These are phyloP conservation scores for Coemansia sp. DNA, from an alignment of 192 early-diverging fungal species.

Conservation along the genomic window DNA sequence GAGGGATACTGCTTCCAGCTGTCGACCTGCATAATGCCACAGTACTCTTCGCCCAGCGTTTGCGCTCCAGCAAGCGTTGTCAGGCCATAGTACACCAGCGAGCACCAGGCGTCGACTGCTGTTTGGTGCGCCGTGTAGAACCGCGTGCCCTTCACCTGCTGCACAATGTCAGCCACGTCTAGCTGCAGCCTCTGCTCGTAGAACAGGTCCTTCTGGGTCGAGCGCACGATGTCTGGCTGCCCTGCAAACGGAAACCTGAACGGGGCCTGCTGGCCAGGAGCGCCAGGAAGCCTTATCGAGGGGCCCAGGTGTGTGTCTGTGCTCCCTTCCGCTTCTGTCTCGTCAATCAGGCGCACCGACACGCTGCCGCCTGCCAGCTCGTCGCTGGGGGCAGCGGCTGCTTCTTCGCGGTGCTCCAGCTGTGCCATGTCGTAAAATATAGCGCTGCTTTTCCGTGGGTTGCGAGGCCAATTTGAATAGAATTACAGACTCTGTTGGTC, in stretches of 20 bases:
- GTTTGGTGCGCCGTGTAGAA: conserved; percentile 58
- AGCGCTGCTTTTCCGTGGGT: no score
- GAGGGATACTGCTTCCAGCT: conserved; percentile 53
- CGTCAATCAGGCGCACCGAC: no score
- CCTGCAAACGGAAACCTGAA: conserved; percentile 65
- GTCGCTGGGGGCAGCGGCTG: no score
- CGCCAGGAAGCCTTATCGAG: no score
- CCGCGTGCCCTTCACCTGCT: conserved; percentile 59
- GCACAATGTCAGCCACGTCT: conserved; percentile 60
- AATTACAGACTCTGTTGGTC: background rate
- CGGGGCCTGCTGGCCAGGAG: background rate
- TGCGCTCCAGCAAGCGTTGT: conserved; percentile 71
- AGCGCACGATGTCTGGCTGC: conserved; percentile 82
- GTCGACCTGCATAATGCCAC: conserved; percentile 75
- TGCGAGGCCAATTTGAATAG: no score
- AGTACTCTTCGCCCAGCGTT: conserved; percentile 95
- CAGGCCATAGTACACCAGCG: conserved; percentile 68
- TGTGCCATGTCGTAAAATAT: no score
- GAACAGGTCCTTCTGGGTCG: conserved; percentile 87
- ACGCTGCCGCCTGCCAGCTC: no score
- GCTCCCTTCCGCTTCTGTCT: no score
- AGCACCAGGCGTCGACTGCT: conserved; percentile 58
- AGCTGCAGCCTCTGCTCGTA: conserved; percentile 67
- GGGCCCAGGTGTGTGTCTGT: no score
- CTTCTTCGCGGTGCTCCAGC: no score